A percentile compares a stretch with the other conserved stretches of the same genome.
These are phyloP conservation scores for Cytospora paraplurivora DNA, from an alignment of 2,329 filamentous ascomycete genomes.

Conservation along the genomic window DNA sequence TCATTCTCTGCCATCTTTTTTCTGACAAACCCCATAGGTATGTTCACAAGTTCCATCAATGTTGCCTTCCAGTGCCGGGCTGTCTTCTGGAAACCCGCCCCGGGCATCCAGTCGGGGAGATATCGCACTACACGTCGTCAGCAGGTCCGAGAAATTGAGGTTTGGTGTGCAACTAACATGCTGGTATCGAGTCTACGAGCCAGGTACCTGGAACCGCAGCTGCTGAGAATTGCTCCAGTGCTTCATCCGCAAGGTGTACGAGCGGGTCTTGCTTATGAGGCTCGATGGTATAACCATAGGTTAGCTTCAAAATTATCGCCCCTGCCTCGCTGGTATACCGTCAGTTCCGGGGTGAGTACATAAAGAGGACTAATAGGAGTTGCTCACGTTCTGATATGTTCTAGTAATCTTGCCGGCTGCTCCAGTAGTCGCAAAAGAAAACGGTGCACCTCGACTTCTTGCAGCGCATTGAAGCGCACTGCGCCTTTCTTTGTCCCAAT, in stretches of 20 bases:
- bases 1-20: constrained; percentile 18
- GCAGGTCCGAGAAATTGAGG: background rate
- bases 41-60: constrained; percentile 29
- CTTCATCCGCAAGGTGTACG: constrained; percentile 35
- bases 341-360: background rate
- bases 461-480: constrained; percentile 4
- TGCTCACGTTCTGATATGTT: constrained; percentile 14
- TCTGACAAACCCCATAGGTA: constrained; percentile 38
- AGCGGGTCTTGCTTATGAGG: constrained; percentile 36
- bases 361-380: background rate
- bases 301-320: constrained; percentile 30
- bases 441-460: constrained; percentile 18
- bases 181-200: constrained; percentile 39
- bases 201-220: constrained; percentile 38
- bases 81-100: constrained; percentile 36
- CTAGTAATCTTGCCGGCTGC: constrained; percentile 5
- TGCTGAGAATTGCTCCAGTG: constrained; percentile 36
- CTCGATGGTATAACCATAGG: constrained; percentile 39
- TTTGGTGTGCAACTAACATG: constrained; percentile 6
- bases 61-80: constrained; percentile 34
- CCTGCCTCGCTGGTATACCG: constrained; percentile 11
- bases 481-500: constrained; percentile 10
- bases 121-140: constrained; percentile 35
- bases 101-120: constrained; percentile 38
- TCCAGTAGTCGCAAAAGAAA: constrained; percentile 15